Conservation (phyloP, 2,329 filamentous ascomycete species). For the Aspergillus ochraceoroseus region DNA sequence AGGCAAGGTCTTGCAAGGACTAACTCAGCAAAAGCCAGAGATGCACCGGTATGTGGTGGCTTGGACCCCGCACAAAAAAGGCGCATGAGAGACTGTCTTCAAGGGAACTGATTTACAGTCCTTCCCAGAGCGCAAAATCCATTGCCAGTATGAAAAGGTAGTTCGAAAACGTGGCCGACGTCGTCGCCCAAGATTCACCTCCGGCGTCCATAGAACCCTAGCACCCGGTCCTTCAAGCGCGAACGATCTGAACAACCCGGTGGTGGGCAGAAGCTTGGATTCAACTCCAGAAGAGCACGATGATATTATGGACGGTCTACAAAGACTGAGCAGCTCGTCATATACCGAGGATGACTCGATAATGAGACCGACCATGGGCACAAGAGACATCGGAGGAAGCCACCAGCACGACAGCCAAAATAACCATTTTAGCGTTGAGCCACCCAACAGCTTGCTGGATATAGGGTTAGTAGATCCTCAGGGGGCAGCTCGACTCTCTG, state of each 20-base stretch:
- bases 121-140: slow-evolving; percentile 3
- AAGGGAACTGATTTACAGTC: not conserved
- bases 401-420: slow-evolving; percentile 1
- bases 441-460: not conserved
- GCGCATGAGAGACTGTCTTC: not conserved
- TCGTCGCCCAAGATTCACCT: slow-evolving; percentile 4
- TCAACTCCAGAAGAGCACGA: not conserved
- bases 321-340: slow-evolving; percentile 3
- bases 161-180: slow-evolving; percentile 11
- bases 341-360: slow-evolving; percentile 11
- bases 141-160: slow-evolving; percentile 10
- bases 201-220: slow-evolving; percentile 2
- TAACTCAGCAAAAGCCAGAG: slow-evolving; percentile 5
- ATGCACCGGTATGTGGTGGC: slow-evolving; percentile 9
- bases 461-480: not conserved
- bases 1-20: not conserved
- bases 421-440: not conserved
- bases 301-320: not conserved
- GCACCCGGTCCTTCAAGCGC: slow-evolving; percentile 6
- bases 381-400: not conserved
- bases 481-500: not conserved
- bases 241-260: slow-evolving; percentile 3
- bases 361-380: not conserved
- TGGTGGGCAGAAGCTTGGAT: not conserved
- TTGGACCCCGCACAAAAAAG: slow-evolving; percentile 1